Percentiles rank a stretch among this genome's conserved stretches.
Conservation (phyloP, 257 asterid species). For the Solanum sitiens region DNA sequence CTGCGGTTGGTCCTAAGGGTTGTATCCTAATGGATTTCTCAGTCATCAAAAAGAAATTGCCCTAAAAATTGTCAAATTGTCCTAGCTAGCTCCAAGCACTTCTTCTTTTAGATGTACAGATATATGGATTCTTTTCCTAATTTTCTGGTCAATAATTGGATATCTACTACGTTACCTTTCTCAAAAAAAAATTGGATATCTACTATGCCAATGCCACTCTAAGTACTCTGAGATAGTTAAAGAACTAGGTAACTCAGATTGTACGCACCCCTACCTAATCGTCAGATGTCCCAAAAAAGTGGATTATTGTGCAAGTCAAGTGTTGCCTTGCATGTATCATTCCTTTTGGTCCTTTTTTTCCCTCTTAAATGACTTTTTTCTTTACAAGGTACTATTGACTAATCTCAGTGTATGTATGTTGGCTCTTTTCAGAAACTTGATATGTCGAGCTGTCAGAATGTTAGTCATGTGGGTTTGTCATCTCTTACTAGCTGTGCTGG, state of each 20-base stretch:
- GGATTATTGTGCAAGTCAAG: background rate
- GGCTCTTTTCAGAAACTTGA: slow-evolving; percentile 62
- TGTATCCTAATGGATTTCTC: background rate
- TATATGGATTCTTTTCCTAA: background rate
- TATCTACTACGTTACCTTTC: too few relatives aligned
- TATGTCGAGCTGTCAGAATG: slow-evolving; percentile 81
- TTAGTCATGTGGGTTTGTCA: slow-evolving; percentile 69
- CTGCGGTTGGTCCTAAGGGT: background rate
- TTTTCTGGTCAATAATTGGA: background rate
- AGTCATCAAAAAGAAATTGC: background rate
- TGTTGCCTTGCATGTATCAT: background rate
- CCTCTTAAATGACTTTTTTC: background rate
- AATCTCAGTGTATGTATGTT: background rate
- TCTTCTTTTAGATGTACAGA: background rate
- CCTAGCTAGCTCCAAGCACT: background rate
- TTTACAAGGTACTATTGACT: background rate
- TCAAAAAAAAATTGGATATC: too few relatives aligned
- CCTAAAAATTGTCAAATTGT: background rate
- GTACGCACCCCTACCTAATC: background rate
- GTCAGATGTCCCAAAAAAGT: background rate
- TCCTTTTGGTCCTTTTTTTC: background rate
- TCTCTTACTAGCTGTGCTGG: slow-evolving; percentile 57
- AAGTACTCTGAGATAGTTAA: background rate
- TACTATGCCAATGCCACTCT: background rate
- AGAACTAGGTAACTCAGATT: background rate